Evolutionary conservation across 2,329 filamentous ascomycete genomes (phyloP).

Genomic region (Aspergillus sp.): DNA sequence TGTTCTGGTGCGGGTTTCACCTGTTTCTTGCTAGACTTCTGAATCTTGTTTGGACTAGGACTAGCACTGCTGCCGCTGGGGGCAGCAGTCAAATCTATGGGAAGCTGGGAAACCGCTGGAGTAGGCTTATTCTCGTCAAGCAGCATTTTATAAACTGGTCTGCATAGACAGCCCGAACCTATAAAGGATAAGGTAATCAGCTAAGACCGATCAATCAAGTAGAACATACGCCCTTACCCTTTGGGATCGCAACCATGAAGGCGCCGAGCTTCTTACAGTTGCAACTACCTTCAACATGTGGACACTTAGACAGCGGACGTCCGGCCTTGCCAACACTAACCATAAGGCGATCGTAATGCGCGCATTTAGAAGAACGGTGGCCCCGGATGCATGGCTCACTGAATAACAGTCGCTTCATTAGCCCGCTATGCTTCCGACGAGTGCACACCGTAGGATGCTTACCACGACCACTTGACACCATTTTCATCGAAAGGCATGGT

Average conservation of each 20-base stretch:
- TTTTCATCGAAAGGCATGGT: conserved; percentile 47
- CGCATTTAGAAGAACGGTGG: conserved; percentile 51
- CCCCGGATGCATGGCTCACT: conserved; percentile 51
- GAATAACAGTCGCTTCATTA: not conserved
- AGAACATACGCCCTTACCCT: conserved; percentile 30
- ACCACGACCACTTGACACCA: conserved; percentile 49
- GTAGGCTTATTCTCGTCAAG: conserved; percentile 23
- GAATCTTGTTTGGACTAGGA: conserved; percentile 32
- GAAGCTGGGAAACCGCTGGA: conserved; percentile 9
- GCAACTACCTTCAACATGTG: conserved; percentile 45
- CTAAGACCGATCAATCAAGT: conserved; percentile 13
- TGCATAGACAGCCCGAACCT: conserved; percentile 43
- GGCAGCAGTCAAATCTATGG: conserved; percentile 8
- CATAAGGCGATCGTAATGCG: conserved; percentile 50
- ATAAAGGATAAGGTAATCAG: not conserved
- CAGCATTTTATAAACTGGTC: conserved; percentile 42
- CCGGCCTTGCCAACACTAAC: conserved; percentile 52
- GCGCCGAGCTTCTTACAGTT: conserved; percentile 43
- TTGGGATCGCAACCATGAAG: conserved; percentile 47
- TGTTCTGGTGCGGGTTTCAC: conserved; percentile 36
- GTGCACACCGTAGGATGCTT: conserved; percentile 13
- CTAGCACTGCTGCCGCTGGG: conserved; percentile 19
- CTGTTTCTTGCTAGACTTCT: conserved; percentile 35
- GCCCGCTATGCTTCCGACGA: not conserved
- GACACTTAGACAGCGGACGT: conserved; percentile 48